A percentile compares a stretch with the other conserved stretches of the same genome.
Conservation (phyloP, 2,329 filamentous ascomycete species). For the Pseudogymnoascus sp. region DNA sequence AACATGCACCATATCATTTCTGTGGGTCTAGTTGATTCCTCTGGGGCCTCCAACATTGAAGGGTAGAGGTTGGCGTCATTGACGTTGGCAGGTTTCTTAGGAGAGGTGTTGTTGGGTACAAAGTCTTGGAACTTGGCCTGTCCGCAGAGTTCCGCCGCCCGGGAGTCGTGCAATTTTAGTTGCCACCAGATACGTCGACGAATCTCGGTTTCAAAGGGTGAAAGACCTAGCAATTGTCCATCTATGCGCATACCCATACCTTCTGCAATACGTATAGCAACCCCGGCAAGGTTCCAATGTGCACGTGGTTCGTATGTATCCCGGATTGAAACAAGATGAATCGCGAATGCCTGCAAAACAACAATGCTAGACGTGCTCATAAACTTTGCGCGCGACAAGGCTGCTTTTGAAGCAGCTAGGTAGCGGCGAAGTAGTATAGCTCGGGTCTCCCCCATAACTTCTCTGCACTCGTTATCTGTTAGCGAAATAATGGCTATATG, state of each 20-base stretch:
- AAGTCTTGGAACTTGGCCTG: slow-evolving; percentile 19
- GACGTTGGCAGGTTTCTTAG: slow-evolving; percentile 48
- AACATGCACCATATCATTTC: slow-evolving; percentile 38
- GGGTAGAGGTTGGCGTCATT: slow-evolving; percentile 52
- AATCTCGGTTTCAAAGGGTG: slow-evolving; percentile 60
- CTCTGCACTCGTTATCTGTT: slow-evolving; percentile 43
- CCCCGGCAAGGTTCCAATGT: slow-evolving; percentile 53
- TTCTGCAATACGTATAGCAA: slow-evolving; percentile 56
- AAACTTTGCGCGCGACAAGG: slow-evolving; percentile 47
- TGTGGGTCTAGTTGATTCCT: slow-evolving; percentile 43
- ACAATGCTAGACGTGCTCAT: slow-evolving; percentile 50
- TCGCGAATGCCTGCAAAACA: slow-evolving; percentile 49
- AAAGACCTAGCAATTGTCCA: slow-evolving; percentile 46
- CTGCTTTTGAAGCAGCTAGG: slow-evolving; percentile 37
- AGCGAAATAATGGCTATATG: slow-evolving; percentile 52
- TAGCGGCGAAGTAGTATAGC: slow-evolving; percentile 24
- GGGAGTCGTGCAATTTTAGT: slow-evolving; percentile 31
- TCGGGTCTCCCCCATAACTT: slow-evolving; percentile 20
- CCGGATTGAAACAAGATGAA: slow-evolving; percentile 38
- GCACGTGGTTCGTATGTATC: slow-evolving; percentile 47
- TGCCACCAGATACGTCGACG: slow-evolving; percentile 62
- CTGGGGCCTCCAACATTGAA: slow-evolving; percentile 45
- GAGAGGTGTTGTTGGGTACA: slow-evolving; percentile 22
- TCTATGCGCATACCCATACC: slow-evolving; percentile 62
- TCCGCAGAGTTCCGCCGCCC: slow-evolving; percentile 25